These are phyloP conservation scores for Chalaropsis thielavioides DNA, from an alignment of 2,329 filamentous ascomycete genomes.

Conservation along the genomic window DNA sequence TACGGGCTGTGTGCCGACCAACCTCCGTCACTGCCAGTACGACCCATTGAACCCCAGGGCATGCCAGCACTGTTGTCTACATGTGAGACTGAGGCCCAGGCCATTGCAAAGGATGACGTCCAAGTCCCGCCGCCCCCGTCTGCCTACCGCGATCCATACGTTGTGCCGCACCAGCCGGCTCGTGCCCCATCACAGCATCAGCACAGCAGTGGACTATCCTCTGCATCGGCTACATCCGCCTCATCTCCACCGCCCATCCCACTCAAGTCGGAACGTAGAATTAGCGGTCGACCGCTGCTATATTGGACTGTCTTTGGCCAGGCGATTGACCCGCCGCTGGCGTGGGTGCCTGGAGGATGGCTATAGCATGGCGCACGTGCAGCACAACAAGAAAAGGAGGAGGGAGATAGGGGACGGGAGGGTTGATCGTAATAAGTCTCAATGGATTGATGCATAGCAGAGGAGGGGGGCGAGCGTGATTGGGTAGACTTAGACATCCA, in stretches of 20 bases:
- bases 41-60: not conserved
- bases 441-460: not conserved
- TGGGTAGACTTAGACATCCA: not conserved
- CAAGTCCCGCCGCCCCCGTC: constrained; percentile 5
- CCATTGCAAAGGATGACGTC: not conserved
- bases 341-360: constrained; percentile 16
- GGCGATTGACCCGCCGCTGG: constrained; percentile 7
- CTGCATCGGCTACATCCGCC: not conserved
- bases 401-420: not conserved
- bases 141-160: constrained; percentile 9
- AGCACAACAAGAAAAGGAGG: not conserved
- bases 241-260: constrained; percentile 6
- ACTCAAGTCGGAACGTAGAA: constrained; percentile 5
- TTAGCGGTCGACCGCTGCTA: constrained; percentile 8
- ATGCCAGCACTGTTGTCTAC: not conserved
- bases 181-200: not conserved
- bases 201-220: not conserved
- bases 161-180: not conserved
- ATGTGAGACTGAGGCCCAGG: not conserved
- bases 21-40: not conserved
- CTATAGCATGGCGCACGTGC: not conserved
- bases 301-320: constrained; percentile 13
- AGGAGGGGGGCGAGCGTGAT: too few relatives aligned
- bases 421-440: too few relatives aligned
- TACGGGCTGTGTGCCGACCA: not conserved